A percentile compares a stretch with the other conserved stretches of the same genome.
Conservation (phyloP, 1,284 basidiomycete species). For the Cryptococcus floricola region DNA sequence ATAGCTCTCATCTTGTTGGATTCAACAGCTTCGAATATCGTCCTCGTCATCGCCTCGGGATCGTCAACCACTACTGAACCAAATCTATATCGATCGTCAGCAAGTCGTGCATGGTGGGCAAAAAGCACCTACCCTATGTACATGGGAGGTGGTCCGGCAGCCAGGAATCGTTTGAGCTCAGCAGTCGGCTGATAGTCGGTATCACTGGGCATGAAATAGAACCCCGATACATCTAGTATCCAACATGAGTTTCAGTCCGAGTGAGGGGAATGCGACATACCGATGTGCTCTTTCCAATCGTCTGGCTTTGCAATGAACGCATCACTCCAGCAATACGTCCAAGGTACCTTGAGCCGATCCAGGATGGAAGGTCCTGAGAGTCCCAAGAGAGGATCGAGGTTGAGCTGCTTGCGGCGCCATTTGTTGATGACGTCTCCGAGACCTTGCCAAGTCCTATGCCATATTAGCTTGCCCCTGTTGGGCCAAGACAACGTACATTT, state of each 20-base stretch:
- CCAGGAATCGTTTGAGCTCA: conserved; percentile 55
- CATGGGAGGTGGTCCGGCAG: conserved; percentile 56
- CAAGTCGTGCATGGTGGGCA: background rate
- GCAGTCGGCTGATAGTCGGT: conserved; percentile 53
- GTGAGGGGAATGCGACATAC: conserved; percentile 42
- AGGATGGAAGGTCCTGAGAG: conserved; percentile 57
- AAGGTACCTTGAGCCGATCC: conserved; percentile 61
- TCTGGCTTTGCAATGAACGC: conserved; percentile 61
- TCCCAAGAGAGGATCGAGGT: conserved; percentile 54
- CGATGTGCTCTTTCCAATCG: conserved; percentile 62
- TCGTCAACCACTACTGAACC: conserved; percentile 64
- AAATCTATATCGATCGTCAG: conserved; percentile 51
- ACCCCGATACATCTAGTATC: conserved; percentile 59
- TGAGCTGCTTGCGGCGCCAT: conserved; percentile 57
- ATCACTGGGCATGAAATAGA: conserved; percentile 60
- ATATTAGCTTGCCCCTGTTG: background rate
- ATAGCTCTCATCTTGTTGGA: conserved; percentile 58
- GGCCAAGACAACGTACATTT: conserved; percentile 33
- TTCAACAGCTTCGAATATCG: conserved; percentile 58
- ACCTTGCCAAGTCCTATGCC: conserved; percentile 41
- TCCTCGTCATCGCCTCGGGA: conserved; percentile 56
- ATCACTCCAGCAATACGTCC: conserved; percentile 67
- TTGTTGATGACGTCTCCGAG: conserved; percentile 61
- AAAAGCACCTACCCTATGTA: conserved; percentile 56
- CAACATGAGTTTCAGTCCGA: background rate